Base-by-base conservation (phyloP, 192 early-diverging fungal genomes). In the Mortierella alpina region DNA sequence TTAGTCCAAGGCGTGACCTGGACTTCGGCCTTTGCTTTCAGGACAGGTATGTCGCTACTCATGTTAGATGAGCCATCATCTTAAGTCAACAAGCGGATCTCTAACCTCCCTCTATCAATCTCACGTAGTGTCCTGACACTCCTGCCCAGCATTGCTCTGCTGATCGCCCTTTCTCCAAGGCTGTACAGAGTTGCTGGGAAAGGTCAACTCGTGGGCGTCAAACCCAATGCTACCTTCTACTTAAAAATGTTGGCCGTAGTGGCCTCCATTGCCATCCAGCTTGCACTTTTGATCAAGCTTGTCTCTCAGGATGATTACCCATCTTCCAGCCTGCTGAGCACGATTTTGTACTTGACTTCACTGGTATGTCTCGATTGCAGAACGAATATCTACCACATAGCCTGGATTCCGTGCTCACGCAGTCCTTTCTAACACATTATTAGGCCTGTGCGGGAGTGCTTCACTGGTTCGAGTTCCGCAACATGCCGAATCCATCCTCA, bases 401-500 rank as follows among this genome's bases (percentile, higher is more conserved):
- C 9, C 4, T 70, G 47, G n/a, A 17, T 23, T 18, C 41, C 54
- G 17, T 57, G 14, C 11, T 10, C 42, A 10, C 53, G 23, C 53
- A 3, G 49, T 47, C 10, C 47, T 53, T 55, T 61, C 54, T 18
- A 52, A 4, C 23, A 9, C 14, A 7, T 45, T 17, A 9, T 2
- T 47, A 5, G 11, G 22, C 7, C 2, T 23, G 6, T 55, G 63
- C 72, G 0, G 3, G 18, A 2, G 4, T 65, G 10, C 49, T 74
- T n/a, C 72, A 74, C 13, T 66, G 52, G 49, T 60, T 66, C 13
- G 72, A 74, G 57, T 39, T 60, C 64, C 55, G 52, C 64, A 74
- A 74, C 64, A 74, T 74, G 72, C 39, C 58, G 12, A 74, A 74
- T 15, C 55, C 85, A 12, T 87, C 88, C 9, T 70, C 74, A 2